Percentiles rank a stretch among this genome's conserved stretches.
These are phyloP conservation scores for Umbilicaria muhlenbergii DNA, from an alignment of 495 filamentous ascomycete genomes.

Conservation along the genomic window DNA sequence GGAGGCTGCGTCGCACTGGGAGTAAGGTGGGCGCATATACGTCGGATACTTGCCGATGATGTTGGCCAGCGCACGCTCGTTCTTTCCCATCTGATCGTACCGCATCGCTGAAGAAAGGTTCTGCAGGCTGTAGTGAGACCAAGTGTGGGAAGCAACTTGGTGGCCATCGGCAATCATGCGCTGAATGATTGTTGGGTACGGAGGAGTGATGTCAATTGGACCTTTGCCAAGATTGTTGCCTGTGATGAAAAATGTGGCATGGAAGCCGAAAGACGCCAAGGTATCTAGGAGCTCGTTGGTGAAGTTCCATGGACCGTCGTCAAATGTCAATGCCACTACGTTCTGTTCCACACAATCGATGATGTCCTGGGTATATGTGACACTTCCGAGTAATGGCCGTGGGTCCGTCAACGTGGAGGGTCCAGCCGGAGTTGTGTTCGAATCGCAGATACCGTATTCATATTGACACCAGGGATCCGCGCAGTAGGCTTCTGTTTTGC, in stretches of 20 bases:
- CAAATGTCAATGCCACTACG: constrained; percentile 60
- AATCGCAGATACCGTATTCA: constrained; percentile 54
- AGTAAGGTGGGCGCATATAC: constrained; percentile 77
- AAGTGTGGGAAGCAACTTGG: constrained; percentile 73
- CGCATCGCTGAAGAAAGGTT: constrained; percentile 38
- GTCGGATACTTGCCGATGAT: constrained; percentile 70
- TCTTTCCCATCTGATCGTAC: constrained; percentile 54
- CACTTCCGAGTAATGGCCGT: constrained; percentile 39
- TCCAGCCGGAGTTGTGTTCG: constrained; percentile 46
- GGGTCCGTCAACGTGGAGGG: constrained; percentile 40
- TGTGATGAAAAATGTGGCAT: constrained; percentile 68
- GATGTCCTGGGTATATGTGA: constrained; percentile 45
- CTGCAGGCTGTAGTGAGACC: constrained; percentile 63
- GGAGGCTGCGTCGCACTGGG: constrained; percentile 42
- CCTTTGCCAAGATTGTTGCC: constrained; percentile 64
- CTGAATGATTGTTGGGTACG: constrained; percentile 45
- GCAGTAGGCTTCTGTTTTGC: constrained; percentile 45
- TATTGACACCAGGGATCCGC: constrained; percentile 53
- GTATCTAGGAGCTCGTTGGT: constrained; percentile 55
- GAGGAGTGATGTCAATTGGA: constrained; percentile 42
- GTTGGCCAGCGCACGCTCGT: constrained; percentile 65
- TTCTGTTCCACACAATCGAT: constrained; percentile 48
- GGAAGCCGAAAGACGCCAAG: constrained; percentile 46
- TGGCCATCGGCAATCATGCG: constrained; percentile 59
- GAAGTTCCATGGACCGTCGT: constrained; percentile 61